Base-by-base conservation (phyloP, 83 land plant species). In the Larix sibirica region DNA sequence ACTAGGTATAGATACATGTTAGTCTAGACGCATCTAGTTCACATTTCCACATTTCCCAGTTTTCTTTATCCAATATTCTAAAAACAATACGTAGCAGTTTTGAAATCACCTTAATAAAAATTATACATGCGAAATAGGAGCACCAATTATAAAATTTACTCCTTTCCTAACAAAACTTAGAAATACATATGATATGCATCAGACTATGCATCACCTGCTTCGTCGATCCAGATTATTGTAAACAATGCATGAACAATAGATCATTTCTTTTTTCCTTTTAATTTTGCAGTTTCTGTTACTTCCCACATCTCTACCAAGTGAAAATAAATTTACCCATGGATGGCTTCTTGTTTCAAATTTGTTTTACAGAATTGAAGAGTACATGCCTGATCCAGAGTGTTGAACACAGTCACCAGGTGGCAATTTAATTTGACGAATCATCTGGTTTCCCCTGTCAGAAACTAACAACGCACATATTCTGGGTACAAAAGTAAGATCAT, bases 391-490 rank as follows among this genome's bases (percentile, higher is more conserved):
- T 6, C 33, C 81, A 79, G 90, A 76, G 10, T 80, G 56, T 6
- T 44, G 40, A 16, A 26, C 24, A 47, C 93, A 91, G 42, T 89
- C 88, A 65, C 84, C 85, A 4, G 83, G 20, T 54, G 89, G 89
- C 26, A 92, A 83, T 77, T 90, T 74, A 60, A 94, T 84, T 80
- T 89, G 86, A 0, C 95, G 90, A 33, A 94, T 81, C 88, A 86
- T 40, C 31, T 81, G 80, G 69, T 84, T 92, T 40, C 95, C 97
- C 59, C 89, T 90, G 82, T 94, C 97, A 65, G 89, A 77, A 62
- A 94, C 76, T 66, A 93, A 81, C 50, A 94, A 63, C 6, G 90
- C 85, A 68, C 94, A 94, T 33, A 50, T 79, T 67, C 88, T 87
- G 10, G 88, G 87, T 80, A 92, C 62, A 81, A 83, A 92, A 16